These are phyloP conservation scores for Tolypocladium capitatum DNA, from an alignment of 2,329 filamentous ascomycete genomes.

Conservation along the genomic window DNA sequence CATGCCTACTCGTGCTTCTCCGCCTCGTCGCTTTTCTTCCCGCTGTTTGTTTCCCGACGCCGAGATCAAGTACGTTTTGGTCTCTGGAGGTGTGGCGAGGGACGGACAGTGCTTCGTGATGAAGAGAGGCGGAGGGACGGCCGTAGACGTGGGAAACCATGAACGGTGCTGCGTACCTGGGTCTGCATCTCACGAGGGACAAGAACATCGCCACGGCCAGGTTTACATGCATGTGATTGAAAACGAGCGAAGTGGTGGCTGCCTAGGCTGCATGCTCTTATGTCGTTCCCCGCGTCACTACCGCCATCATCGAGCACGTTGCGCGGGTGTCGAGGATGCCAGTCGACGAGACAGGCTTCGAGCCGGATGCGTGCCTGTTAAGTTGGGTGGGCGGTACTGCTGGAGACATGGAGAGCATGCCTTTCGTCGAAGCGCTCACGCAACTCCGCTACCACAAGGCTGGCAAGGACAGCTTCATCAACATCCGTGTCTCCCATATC, in stretches of 20 bases:
- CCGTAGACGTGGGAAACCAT: slow-evolving; percentile 45
- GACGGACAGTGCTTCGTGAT: slow-evolving; percentile 87
- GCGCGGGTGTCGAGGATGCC: slow-evolving; percentile 72
- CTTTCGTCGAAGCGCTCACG: slow-evolving; percentile 76
- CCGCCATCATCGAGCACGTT: slow-evolving; percentile 88
- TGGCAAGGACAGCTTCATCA: slow-evolving; percentile 69
- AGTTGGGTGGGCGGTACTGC: slow-evolving; percentile 46
- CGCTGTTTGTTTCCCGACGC: neutral
- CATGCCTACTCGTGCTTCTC: no score
- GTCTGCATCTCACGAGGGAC: slow-evolving; percentile 67
- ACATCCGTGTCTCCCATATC: slow-evolving; percentile 82
- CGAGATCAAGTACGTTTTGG: slow-evolving; percentile 71
- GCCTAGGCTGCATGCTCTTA: slow-evolving; percentile 82
- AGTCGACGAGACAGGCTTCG: slow-evolving; percentile 69
- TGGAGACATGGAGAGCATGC: slow-evolving; percentile 69
- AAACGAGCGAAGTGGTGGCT: slow-evolving; percentile 53
- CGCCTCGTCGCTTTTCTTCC: slow-evolving; percentile 1
- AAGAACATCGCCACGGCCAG: slow-evolving; percentile 96
- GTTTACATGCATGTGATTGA: slow-evolving; percentile 85
- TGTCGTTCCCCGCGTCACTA: slow-evolving; percentile 83
- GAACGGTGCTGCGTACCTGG: slow-evolving; percentile 50
- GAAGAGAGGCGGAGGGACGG: slow-evolving; percentile 56
- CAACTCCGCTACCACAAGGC: slow-evolving; percentile 63
- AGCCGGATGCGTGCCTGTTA: slow-evolving; percentile 80
- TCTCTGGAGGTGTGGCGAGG: slow-evolving; percentile 59